phyloP scores from a whole-genome alignment of 2,329 filamentous ascomycete genomes.

The Scortechinia acanthostroma region DNA sequence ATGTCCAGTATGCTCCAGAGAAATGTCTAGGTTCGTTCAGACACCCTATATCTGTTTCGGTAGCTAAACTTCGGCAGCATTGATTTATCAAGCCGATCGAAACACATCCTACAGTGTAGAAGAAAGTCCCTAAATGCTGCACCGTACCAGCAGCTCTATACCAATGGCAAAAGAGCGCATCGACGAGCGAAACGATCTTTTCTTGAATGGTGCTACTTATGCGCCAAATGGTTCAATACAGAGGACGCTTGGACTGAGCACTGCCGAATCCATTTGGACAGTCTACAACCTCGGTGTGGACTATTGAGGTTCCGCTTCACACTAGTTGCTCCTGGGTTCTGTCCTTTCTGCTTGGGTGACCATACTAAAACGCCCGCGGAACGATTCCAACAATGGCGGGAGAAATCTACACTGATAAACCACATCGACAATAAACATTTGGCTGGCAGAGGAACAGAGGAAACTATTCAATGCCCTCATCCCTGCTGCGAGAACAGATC shows the following conservation, averaged over 20 bases:
- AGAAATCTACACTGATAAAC: background rate
- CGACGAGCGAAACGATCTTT: background rate
- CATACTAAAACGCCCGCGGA: background rate
- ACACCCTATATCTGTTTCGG: too few relatives aligned
- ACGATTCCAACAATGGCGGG: background rate
- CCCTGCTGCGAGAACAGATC: background rate
- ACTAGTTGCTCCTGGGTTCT: background rate
- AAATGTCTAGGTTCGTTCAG: background rate
- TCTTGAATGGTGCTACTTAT: background rate
- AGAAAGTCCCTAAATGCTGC: background rate
- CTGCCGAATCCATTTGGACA: background rate
- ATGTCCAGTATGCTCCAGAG: constrained; percentile 2
- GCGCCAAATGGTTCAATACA: background rate
- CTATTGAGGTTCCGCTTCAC: background rate
- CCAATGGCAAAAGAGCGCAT: background rate
- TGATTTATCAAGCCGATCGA: background rate
- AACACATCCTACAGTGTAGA: background rate
- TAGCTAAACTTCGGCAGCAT: too few relatives aligned
- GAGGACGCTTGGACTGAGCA: background rate
- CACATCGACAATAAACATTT: background rate
- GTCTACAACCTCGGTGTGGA: background rate
- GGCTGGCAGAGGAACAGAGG: too few relatives aligned
- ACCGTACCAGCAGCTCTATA: background rate
- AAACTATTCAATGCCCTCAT: background rate
- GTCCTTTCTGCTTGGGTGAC: background rate